A percentile compares a stretch with the other conserved stretches of the same genome.
These are phyloP conservation scores for Colletotrichum chlorophyti DNA, from an alignment of 2,329 filamentous ascomycete species.

Conservation along the genomic window DNA sequence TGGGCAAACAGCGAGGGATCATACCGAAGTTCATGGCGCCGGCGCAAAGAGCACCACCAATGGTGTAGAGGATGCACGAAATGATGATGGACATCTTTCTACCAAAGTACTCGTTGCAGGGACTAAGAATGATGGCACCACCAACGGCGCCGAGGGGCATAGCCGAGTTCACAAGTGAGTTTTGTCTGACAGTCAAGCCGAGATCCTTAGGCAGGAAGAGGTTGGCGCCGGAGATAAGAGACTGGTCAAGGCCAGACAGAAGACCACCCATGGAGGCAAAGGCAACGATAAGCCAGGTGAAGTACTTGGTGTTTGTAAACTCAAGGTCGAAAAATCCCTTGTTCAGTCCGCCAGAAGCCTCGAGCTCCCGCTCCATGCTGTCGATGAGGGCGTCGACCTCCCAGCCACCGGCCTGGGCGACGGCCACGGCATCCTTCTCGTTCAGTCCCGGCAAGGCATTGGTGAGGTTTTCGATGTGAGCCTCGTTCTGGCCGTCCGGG, in stretches of 20 bases:
- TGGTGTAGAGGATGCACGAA: slow-evolving; percentile 72
- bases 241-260: slow-evolving; percentile 76
- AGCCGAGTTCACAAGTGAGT: slow-evolving; percentile 71
- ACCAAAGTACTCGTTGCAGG: slow-evolving; percentile 72
- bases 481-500: slow-evolving; percentile 23
- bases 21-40: slow-evolving; percentile 69
- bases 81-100: slow-evolving; percentile 74
- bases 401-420: slow-evolving; percentile 40
- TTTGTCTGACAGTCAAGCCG: slow-evolving; percentile 59
- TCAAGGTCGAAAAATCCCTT: slow-evolving; percentile 59
- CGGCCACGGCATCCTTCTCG: slow-evolving; percentile 42
- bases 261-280: slow-evolving; percentile 81
- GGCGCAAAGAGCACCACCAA: slow-evolving; percentile 73
- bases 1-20: slow-evolving; percentile 28
- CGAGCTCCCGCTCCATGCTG: slow-evolving; percentile 50
- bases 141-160: slow-evolving; percentile 77
- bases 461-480: slow-evolving; percentile 23
- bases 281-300: slow-evolving; percentile 69
- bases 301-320: slow-evolving; percentile 69
- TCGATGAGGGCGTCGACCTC: slow-evolving; percentile 47
- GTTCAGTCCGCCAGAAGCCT: slow-evolving; percentile 30
- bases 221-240: slow-evolving; percentile 74
- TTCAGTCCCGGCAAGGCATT: slow-evolving; percentile 11
- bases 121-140: slow-evolving; percentile 71
- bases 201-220: slow-evolving; percentile 69